Percentiles rank a stretch among this genome's conserved stretches.
Evolutionary conservation across 2,329 filamentous ascomycete genomes (phyloP).

Genomic region (Talaromyces sp.): DNA sequence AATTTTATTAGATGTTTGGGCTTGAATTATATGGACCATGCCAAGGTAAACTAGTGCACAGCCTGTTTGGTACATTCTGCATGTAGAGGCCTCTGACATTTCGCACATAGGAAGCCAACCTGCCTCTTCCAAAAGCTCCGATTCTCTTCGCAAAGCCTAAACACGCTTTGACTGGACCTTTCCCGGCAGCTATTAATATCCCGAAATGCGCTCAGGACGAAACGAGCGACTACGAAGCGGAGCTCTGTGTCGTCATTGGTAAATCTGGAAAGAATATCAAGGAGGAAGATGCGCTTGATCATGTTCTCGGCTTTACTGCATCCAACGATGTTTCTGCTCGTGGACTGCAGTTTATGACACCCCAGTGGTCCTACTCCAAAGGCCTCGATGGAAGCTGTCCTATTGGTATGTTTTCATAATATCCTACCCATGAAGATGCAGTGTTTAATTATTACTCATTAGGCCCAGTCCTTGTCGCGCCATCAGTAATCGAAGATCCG

Average conservation of each 20-base stretch:
- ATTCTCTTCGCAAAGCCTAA: conserved; percentile 27
- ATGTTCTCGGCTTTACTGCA: conserved; percentile 55
- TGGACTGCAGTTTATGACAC: conserved; percentile 52
- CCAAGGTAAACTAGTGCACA: conserved; percentile 15
- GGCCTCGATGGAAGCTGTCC: conserved; percentile 53
- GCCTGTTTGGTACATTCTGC: background rate
- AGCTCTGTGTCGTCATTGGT: conserved; percentile 55
- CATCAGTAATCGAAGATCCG: conserved; percentile 23
- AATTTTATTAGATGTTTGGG: conserved; percentile 27
- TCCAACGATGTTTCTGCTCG: conserved; percentile 54
- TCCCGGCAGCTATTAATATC: conserved; percentile 22
- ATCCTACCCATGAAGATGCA: background rate
- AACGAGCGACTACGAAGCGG: conserved; percentile 31
- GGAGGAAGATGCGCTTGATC: conserved; percentile 43
- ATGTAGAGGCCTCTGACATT: background rate
- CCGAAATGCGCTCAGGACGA: conserved; percentile 27
- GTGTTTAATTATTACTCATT: background rate
- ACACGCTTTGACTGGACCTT: conserved; percentile 21
- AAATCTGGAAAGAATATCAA: conserved; percentile 42
- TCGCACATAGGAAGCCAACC: conserved; percentile 18
- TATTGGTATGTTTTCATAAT: conserved; percentile 15
- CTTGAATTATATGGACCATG: conserved; percentile 27
- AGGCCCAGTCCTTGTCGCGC: conserved; percentile 23
- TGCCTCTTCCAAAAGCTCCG: conserved; percentile 23
- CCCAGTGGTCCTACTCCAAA: conserved; percentile 58